Evolutionary conservation across 2,329 filamentous ascomycete genomes (phyloP).

Genomic region (Trichoderma oligosporum): DNA sequence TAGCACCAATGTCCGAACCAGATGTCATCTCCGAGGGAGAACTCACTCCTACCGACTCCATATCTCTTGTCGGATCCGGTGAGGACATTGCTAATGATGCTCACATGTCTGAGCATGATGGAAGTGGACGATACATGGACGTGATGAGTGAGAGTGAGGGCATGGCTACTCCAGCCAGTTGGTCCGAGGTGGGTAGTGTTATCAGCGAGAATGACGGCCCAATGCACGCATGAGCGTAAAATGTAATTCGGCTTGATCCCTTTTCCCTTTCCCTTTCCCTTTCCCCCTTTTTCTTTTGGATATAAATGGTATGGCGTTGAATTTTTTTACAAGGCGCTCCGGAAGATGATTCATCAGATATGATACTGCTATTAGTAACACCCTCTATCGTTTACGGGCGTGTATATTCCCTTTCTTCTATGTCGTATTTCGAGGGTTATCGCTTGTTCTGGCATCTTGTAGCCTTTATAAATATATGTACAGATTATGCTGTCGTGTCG

Average conservation of each 20-base stretch:
- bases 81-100: conserved; percentile 46
- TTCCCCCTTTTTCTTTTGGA: background rate
- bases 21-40: conserved; percentile 52
- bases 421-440: background rate
- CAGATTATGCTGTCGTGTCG: background rate
- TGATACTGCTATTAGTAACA: conserved; percentile 4
- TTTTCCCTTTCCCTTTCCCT: background rate
- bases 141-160: conserved; percentile 59
- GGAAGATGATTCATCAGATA: background rate
- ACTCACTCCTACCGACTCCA: conserved; percentile 57
- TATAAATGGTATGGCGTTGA: conserved; percentile 19
- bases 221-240: conserved; percentile 14
- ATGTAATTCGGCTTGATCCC: background rate
- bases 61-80: conserved; percentile 51
- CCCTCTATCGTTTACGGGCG: conserved; percentile 13
- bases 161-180: conserved; percentile 57
- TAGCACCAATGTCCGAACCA: conserved; percentile 48
- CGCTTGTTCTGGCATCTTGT: background rate
- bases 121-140: conserved; percentile 45
- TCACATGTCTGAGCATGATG: conserved; percentile 36
- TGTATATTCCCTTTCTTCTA: background rate
- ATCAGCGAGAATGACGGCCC: conserved; percentile 52
- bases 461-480: background rate
- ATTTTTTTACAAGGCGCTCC: conserved; percentile 5
- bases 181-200: conserved; percentile 63